Base-by-base conservation (phyloP, 192 early-diverging fungal genomes). In the Thamnidium elegans region DNA sequence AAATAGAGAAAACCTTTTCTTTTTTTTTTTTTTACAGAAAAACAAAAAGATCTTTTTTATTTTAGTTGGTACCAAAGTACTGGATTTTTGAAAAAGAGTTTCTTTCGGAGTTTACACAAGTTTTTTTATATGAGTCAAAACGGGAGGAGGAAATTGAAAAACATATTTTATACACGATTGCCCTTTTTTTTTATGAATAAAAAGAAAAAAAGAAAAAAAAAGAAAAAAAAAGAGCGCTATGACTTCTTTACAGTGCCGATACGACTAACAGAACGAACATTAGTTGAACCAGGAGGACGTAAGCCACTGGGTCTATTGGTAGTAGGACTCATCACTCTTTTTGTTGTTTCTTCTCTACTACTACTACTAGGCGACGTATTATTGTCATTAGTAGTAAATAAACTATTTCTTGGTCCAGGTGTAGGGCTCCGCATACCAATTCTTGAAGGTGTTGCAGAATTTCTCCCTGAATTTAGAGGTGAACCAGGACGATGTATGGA, bases 331-430 rank as follows among this genome's bases (percentile, higher is more conserved):
- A 45, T 45, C 0, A 59, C 58, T 42, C 58, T 59, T 8, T 48
- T 15, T 48, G 14, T 15, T 11, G 14, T 15, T 11, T 59, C 43
- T 21, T 45, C 58, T 14, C 36, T 36, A 11, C 17, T 21, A 43
- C 39, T 30, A 4, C 10, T 45, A 45, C 14, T 45, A 45, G 8
- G 8, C 4, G 3, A 13, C 6, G 46, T 48, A 3, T 19, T 48
- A 19, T 19, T 48, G 7, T 31, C 17, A 20, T 3, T 21, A 39
- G 0, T 23, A 3, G 32, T 14, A 15, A 58, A 58, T 19, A 58
- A 44, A 58, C 39, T 58, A 20, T 58, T 58, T 21, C 56, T 26
- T 58, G 56, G 56, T 1, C 56, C 56, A 44, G 56, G 56, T 44
- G 56, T 58, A 6, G 56, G 31, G n/a, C 56, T 58, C 20, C 56